Evolutionary conservation across 2,329 filamentous ascomycete genomes (phyloP), one percentile per base, ranked within the genome.

Genomic region (Epichloe coenophiala): DNA sequence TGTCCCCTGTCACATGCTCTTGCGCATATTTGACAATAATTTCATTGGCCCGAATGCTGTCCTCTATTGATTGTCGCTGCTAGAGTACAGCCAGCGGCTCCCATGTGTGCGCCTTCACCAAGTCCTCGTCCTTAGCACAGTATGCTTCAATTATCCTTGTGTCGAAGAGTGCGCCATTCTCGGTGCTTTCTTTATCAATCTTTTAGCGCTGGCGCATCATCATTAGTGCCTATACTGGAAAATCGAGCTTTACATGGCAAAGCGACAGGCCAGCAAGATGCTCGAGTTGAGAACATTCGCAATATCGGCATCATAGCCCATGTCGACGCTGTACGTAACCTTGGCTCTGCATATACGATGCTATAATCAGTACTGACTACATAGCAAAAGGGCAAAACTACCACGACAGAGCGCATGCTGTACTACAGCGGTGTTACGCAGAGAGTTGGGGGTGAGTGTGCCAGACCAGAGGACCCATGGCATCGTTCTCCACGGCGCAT

Each of bases 291-390:
- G 45, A 79, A 79, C 59, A 93, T 90, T 48, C 78, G 91, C 59
- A 98, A 98, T 63, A 96, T 98, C 64, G 93, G 93, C 54, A 97
- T 98, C 58, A 96, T 98, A 66, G 93, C 93, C 53, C 93, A 98
- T 67, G 95, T 98, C 57, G 93, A 97, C 81, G 93, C 93, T 51
- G 77, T 81, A 66, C 50, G 75, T 65, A 17, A 19, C 11, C 31
- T 8, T 4, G 17, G 21, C 15, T 35, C 12, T 43, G 40, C 23
- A 38, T 12, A 38, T 31, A 15, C 17, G 13, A 38, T 47, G 5
- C 7, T 12, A 33, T 9, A 3, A 17, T 19, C 15, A 15, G 23
- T n/a, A 12, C n/a, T 47, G 5, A 21, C 58, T 9, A 62, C 46
- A 37, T 11, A n/a, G 2, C 38, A 41, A 17, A 49, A 80, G 77